Conservation (phyloP, 306 rosid genomes). For the Adenanthera pavonina region DNA sequence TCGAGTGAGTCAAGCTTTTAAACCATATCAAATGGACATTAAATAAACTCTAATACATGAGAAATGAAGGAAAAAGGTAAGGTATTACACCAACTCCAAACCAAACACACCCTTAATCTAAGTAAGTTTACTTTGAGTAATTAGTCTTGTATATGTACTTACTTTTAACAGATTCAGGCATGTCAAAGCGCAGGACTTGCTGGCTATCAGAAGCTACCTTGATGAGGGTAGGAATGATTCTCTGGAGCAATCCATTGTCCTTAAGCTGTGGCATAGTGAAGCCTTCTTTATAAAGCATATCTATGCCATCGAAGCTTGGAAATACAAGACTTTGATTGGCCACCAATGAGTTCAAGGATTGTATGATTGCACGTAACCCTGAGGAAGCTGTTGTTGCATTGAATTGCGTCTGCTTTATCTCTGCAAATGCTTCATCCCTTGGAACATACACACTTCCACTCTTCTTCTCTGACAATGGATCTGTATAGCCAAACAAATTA, state of each 20-base stretch:
- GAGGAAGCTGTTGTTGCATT: constrained; percentile 39
- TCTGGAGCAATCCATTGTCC: constrained; percentile 34
- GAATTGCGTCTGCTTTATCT: constrained; percentile 54
- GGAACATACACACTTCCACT: constrained; percentile 52
- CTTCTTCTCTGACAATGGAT: constrained; percentile 49
- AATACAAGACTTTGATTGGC: constrained; percentile 41
- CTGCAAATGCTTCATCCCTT: constrained; percentile 59
- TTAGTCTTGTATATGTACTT: neutral
- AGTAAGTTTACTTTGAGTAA: neutral
- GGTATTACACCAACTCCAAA: no score
- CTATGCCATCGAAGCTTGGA: constrained; percentile 53
- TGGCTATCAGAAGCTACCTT: constrained; percentile 34
- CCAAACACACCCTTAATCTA: no score
- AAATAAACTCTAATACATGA: no score
- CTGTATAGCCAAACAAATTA: constrained; percentile 35
- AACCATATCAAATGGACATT: no score
- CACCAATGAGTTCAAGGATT: constrained; percentile 40
- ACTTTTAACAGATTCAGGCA: constrained; percentile 55
- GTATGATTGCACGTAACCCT: constrained; percentile 43
- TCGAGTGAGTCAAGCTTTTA: no score
- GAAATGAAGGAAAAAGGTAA: no score
- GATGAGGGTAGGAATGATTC: constrained; percentile 46
- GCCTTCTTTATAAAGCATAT: constrained; percentile 56
- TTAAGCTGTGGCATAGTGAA: constrained; percentile 34
- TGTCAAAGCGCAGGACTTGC: constrained; percentile 52